Conservation (phyloP, 164 flowering plant genomes). For the Sedum album region DNA sequence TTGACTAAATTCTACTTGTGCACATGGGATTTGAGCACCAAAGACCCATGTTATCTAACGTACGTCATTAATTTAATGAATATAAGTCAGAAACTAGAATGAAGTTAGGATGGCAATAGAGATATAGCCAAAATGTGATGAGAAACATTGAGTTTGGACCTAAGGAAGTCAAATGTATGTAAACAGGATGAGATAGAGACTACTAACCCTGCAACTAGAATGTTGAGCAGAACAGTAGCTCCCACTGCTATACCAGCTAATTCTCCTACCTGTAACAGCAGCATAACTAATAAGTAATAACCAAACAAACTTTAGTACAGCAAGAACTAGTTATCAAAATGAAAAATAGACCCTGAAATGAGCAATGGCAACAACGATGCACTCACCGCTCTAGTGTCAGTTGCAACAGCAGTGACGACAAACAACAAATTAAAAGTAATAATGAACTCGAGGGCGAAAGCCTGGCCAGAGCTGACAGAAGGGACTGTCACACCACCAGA, state of each 20-base stretch:
- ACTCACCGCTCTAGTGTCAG: constrained; percentile 78
- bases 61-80: no score
- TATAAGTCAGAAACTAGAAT: no score
- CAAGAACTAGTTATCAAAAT: background rate
- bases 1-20: background rate
- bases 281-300: background rate
- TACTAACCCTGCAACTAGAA: constrained; percentile 78
- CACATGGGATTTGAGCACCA: background rate
- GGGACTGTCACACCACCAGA: constrained; percentile 87
- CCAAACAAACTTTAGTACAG: background rate
- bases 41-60: background rate
- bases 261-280: constrained; percentile 60
- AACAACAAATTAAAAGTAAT: constrained; percentile 73
- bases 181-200: background rate
- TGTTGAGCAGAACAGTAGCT: constrained; percentile 82
- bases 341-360: no score
- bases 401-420: constrained; percentile 87
- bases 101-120: no score
- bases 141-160: background rate
- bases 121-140: background rate
- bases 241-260: constrained; percentile 92
- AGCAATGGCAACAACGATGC: no score
- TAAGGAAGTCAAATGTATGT: background rate
- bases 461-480: constrained; percentile 47
- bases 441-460: constrained; percentile 67